These are phyloP conservation scores for Middelhovenomyces tepae DNA, from an alignment of 805 yeast species.

Conservation along the genomic window DNA sequence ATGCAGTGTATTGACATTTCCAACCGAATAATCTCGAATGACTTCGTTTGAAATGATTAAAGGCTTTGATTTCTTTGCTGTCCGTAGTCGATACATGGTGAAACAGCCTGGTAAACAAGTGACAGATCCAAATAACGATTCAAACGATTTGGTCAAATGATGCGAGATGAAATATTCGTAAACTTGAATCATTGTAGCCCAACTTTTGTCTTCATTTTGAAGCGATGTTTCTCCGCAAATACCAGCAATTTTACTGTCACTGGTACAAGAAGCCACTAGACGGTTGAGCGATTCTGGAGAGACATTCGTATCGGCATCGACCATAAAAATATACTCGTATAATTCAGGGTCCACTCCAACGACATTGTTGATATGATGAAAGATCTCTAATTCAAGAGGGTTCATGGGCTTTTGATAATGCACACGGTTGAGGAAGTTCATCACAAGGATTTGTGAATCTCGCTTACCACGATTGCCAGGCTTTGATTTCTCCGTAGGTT, in stretches of 20 bases:
- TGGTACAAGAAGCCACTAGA: slow-evolving; percentile 50
- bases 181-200: slow-evolving; percentile 56
- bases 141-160: slow-evolving; percentile 56
- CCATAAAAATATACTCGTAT: slow-evolving; percentile 48
- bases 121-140: slow-evolving; percentile 51
- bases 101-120: slow-evolving; percentile 65
- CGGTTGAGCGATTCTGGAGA: slow-evolving; percentile 46
- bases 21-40: slow-evolving; percentile 47
- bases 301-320: slow-evolving; percentile 57
- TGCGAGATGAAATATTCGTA: slow-evolving; percentile 58
- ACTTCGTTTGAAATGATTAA: slow-evolving; percentile 52
- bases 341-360: slow-evolving; percentile 55
- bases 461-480: slow-evolving; percentile 63
- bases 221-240: slow-evolving; percentile 57
- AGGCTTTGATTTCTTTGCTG: slow-evolving; percentile 44
- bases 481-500: slow-evolving; percentile 39
- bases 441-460: slow-evolving; percentile 50
- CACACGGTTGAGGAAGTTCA: slow-evolving; percentile 51
- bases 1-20: slow-evolving; percentile 50
- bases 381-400: slow-evolving; percentile 45
- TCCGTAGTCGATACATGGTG: slow-evolving; percentile 42
- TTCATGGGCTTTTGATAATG: slow-evolving; percentile 54
- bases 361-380: slow-evolving; percentile 45
- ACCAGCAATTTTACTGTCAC: slow-evolving; percentile 50
- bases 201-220: slow-evolving; percentile 42